A percentile compares a stretch with the other conserved stretches of the same genome.
Conservation (phyloP, 2,329 filamentous ascomycete genomes). For the Dactylellina parvicollis region DNA sequence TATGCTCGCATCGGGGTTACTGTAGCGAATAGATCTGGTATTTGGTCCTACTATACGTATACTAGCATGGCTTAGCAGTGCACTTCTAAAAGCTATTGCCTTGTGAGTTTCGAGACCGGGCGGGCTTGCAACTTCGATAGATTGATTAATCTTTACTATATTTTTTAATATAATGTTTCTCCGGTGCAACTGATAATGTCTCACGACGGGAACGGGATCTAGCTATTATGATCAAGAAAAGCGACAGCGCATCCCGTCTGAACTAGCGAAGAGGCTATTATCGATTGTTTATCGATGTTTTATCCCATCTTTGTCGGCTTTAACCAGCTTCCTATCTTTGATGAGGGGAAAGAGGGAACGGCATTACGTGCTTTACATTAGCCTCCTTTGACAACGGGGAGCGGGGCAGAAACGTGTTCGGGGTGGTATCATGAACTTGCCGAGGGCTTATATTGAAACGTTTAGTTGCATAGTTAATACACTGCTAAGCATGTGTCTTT, state of each 20-base stretch:
- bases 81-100: too few relatives aligned
- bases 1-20: background rate
- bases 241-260: constrained; percentile 46
- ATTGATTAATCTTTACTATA: too few relatives aligned
- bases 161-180: background rate
- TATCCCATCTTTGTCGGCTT: constrained; percentile 19
- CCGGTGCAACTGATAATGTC: constrained; percentile 22
- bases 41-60: constrained; percentile 6
- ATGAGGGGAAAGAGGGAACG: constrained; percentile 28
- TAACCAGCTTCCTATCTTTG: constrained; percentile 29
- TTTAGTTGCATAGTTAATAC: background rate
- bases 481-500: constrained; percentile 1
- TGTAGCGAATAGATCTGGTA: too few relatives aligned
- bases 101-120: too few relatives aligned
- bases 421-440: constrained; percentile 20
- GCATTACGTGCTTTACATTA: constrained; percentile 53
- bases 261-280: constrained; percentile 14
- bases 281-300: constrained; percentile 33
- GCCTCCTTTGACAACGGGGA: constrained; percentile 40
- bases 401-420: constrained; percentile 41
- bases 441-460: too few relatives aligned
- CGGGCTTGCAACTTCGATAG: too few relatives aligned
- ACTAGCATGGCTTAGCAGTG: constrained; percentile 30
- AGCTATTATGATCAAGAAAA: constrained; percentile 21
- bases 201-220: constrained; percentile 50